A percentile compares a stretch with the other conserved stretches of the same genome.
Evolutionary conservation across 2,329 filamentous ascomycete genomes (phyloP).

Genomic region (Cercospora sp.): DNA sequence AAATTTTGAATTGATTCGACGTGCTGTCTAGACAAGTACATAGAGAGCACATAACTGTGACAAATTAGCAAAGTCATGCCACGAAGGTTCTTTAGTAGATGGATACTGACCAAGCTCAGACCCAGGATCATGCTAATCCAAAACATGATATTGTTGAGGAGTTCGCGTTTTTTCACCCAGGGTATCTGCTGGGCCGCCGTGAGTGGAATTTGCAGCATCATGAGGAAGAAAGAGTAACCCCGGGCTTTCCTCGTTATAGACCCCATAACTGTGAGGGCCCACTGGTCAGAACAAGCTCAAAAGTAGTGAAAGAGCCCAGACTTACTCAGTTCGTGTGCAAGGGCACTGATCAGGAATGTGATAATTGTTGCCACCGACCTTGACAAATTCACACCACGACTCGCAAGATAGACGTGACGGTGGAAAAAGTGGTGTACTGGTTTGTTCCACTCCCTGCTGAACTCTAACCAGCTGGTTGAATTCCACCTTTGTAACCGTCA

Average conservation of each 20-base stretch:
- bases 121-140: conserved; percentile 42
- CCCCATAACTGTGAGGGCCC: conserved; percentile 64
- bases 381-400: conserved; percentile 68
- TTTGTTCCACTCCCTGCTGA: conserved; percentile 88
- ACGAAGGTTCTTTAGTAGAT: not conserved
- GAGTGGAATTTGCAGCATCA: conserved; percentile 96
- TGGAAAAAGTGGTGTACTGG: conserved; percentile 95
- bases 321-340: conserved; percentile 78
- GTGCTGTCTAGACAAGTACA: conserved; percentile 51
- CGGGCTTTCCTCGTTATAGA: conserved; percentile 97
- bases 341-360: conserved; percentile 85
- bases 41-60: conserved; percentile 60
- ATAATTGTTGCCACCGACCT: conserved; percentile 77
- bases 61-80: conserved; percentile 21
- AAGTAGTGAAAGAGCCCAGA: not conserved
- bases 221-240: conserved; percentile 88
- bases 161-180: conserved; percentile 70
- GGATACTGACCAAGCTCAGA: conserved; percentile 37
- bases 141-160: conserved; percentile 62
- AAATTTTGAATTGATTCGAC: not conserved
- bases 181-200: conserved; percentile 83
- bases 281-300: not conserved
- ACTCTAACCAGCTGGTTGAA: conserved; percentile 87
- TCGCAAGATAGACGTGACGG: conserved; percentile 88
- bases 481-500: conserved; percentile 51